Evolutionary conservation across 2,329 filamentous ascomycete species (phyloP).

Genomic region (Zasmidium angulare): DNA sequence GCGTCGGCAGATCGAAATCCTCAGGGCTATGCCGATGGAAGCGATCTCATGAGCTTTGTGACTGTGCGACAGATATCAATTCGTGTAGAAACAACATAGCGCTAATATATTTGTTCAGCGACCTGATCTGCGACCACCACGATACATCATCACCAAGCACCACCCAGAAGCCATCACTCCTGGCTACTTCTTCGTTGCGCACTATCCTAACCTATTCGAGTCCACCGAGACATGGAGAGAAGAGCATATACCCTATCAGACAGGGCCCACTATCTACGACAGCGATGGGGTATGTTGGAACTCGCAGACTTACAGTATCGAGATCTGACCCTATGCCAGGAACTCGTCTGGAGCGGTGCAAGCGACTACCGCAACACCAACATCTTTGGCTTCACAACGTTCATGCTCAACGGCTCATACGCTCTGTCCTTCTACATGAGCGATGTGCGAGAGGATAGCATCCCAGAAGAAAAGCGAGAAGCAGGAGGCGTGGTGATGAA

Average conservation of each 20-base stretch:
- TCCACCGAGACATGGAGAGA: background rate
- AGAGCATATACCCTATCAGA: constrained; percentile 5
- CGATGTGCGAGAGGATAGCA: constrained; percentile 1
- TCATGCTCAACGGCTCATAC: constrained; percentile 85
- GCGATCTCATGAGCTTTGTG: background rate
- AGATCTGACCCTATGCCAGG: too few species aligned
- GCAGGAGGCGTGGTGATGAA: constrained; percentile 32
- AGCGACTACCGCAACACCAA: constrained; percentile 7
- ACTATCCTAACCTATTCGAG: constrained; percentile 11
- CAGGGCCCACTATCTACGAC: constrained; percentile 9
- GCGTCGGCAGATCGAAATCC: background rate
- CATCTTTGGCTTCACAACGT: constrained; percentile 51
- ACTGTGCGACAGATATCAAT: too few species aligned
- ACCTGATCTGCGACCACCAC: constrained; percentile 6
- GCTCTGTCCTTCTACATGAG: constrained; percentile 56
- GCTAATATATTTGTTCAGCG: background rate
- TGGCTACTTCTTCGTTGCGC: constrained; percentile 21
- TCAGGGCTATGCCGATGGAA: constrained; percentile 6
- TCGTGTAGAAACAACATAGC: background rate
- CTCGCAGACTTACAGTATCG: background rate
- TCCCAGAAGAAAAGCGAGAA: background rate
- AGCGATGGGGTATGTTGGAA: background rate
- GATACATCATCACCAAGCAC: constrained; percentile 15
- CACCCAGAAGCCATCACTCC: constrained; percentile 9
- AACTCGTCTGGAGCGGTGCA: constrained; percentile 2